Evolutionary conservation across 768 basidiomycete genomes (phyloP).

Genomic region (Xerocomellus intermedius): DNA sequence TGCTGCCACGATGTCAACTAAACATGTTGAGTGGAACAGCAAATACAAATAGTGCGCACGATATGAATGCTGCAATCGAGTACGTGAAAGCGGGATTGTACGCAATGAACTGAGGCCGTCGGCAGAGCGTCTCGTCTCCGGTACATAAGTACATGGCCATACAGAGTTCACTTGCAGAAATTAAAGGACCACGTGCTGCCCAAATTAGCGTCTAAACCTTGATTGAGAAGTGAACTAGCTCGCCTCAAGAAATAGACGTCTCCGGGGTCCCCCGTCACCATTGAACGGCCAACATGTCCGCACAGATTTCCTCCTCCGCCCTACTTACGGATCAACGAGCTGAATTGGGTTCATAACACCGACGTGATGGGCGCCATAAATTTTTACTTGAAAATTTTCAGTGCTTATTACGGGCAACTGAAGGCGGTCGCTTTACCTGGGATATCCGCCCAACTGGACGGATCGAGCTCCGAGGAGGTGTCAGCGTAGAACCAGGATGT

Average conservation of each 20-base stretch:
- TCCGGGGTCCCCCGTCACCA: conserved; percentile 24
- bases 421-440: conserved; percentile 11
- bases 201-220: background rate
- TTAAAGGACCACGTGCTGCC: conserved; percentile 18
- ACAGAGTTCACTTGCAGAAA: conserved; percentile 7
- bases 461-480: conserved; percentile 24
- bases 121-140: conserved; percentile 24
- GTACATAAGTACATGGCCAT: conserved; percentile 10
- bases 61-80: conserved; percentile 21
- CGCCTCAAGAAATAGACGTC: conserved; percentile 7
- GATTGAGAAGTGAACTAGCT: conserved; percentile 22
- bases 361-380: conserved; percentile 21
- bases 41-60: conserved; percentile 14
- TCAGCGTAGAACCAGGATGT: background rate
- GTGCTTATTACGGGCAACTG: conserved; percentile 2
- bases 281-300: background rate
- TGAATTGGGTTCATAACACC: conserved; percentile 12
- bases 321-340: conserved; percentile 19
- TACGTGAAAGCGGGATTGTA: conserved; percentile 29
- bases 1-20: conserved; percentile 18
- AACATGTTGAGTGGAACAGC: conserved; percentile 21
- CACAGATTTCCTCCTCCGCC: conserved; percentile 4
- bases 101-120: conserved; percentile 16
- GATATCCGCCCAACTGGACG: conserved; percentile 4
- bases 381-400: conserved; percentile 6